phyloP scores from a whole-genome alignment of 228 moss, liverwort and hornwort species.

The Sphagnum fallax region DNA sequence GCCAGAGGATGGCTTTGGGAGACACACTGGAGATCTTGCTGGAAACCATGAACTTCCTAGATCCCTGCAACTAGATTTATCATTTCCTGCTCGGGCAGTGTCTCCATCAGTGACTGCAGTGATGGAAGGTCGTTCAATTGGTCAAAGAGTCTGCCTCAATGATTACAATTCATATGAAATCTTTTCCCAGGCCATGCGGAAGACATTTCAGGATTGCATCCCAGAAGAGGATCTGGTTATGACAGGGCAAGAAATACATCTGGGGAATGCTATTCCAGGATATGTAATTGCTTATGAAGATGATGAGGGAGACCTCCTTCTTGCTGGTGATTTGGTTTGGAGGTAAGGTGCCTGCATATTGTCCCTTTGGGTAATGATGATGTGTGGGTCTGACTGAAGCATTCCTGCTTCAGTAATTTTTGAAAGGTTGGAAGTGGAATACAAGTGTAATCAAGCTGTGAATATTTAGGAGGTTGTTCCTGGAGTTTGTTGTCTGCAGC shows the following conservation, averaged over 20 bases:
- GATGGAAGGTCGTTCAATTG: slow-evolving; percentile 40
- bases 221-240: slow-evolving; percentile 15
- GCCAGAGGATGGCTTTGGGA: slow-evolving; percentile 1
- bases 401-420: background rate
- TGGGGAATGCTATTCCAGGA: slow-evolving; percentile 45
- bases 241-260: slow-evolving; percentile 19
- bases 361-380: background rate
- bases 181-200: slow-evolving; percentile 39
- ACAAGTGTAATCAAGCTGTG: too few species aligned
- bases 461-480: background rate
- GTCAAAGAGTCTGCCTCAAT: slow-evolving; percentile 30
- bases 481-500: background rate
- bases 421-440: background rate
- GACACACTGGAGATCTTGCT: background rate
- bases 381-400: background rate
- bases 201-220: slow-evolving; percentile 22
- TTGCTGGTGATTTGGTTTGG: slow-evolving; percentile 56
- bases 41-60: background rate
- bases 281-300: slow-evolving; percentile 54
- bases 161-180: slow-evolving; percentile 38
- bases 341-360: slow-evolving; percentile 23
- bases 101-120: slow-evolving; percentile 26
- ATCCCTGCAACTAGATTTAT: slow-evolving; percentile 10
- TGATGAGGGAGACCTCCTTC: slow-evolving; percentile 53
- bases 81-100: slow-evolving; percentile 4